Percentiles rank a stretch among this genome's conserved stretches.
phyloP scores from a whole-genome alignment of 192 early-diverging fungal species.

The Dissophora globulifera region DNA sequence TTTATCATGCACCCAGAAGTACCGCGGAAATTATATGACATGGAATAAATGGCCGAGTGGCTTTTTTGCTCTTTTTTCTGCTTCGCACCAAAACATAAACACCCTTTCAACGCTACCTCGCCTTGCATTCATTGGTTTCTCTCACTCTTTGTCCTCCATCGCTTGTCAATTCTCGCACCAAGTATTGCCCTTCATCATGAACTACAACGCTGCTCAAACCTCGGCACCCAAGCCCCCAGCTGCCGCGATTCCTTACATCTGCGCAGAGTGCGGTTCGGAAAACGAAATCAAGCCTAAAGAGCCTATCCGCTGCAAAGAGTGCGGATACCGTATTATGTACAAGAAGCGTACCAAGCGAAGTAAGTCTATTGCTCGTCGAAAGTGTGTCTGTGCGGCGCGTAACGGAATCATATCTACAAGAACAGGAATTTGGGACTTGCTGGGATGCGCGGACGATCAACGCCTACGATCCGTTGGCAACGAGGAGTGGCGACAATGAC shows the following conservation, averaged over 20 bases:
- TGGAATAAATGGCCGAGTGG: too few relatives aligned
- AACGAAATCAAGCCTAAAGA: constrained; percentile 95
- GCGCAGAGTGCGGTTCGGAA: constrained; percentile 82
- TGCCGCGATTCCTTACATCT: constrained; percentile 42
- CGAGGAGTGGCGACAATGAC: neutral
- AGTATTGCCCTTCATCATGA: constrained; percentile 32
- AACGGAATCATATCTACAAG: neutral
- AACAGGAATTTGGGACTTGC: too few relatives aligned
- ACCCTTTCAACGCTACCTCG: too few relatives aligned
- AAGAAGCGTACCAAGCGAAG: constrained; percentile 97
- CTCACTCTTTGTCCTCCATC: neutral
- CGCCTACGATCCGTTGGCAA: too few relatives aligned
- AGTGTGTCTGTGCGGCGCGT: neutral
- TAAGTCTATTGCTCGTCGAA: constrained; percentile 51
- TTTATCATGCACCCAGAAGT: too few relatives aligned
- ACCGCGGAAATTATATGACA: too few relatives aligned
- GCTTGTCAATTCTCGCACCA: neutral
- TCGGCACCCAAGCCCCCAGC: constrained; percentile 35
- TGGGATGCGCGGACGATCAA: neutral
- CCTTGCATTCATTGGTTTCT: too few relatives aligned
- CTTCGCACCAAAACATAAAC: too few relatives aligned
- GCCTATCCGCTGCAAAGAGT: constrained; percentile 95
- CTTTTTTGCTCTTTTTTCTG: too few relatives aligned
- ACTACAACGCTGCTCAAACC: constrained; percentile 42
- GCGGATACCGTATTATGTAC: constrained; percentile 96